These are phyloP conservation scores for Phytophthora uliginosa DNA, from an alignment of 352 stramenopile species.

Conservation along the genomic window DNA sequence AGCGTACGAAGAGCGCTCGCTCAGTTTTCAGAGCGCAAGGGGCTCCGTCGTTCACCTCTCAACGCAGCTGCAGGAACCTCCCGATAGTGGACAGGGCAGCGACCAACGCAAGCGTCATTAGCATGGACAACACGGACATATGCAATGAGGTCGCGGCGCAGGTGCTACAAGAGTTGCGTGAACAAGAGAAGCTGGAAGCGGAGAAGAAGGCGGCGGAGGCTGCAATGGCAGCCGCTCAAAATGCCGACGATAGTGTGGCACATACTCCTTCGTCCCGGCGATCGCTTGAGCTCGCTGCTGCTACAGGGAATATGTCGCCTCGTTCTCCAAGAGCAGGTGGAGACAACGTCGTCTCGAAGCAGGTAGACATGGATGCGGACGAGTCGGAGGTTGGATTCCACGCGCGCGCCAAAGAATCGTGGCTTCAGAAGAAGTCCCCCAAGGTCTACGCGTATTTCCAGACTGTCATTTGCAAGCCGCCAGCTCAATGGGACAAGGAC, in stretches of 20 bases:
- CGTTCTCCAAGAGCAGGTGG: constrained; percentile 21
- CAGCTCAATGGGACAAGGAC: constrained; percentile 87
- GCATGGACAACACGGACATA: constrained; percentile 39
- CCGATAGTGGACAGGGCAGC: constrained; percentile 18
- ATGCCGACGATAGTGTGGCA: constrained; percentile 25
- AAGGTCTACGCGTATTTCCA: constrained; percentile 68
- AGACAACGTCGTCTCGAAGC: constrained; percentile 57
- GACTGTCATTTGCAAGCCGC: constrained; percentile 68
- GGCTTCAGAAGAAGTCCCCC: constrained; percentile 63
- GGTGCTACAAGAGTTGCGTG: constrained; percentile 58
- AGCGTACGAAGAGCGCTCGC: constrained; percentile 21
- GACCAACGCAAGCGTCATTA: constrained; percentile 39
- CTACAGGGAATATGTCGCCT: constrained; percentile 16
- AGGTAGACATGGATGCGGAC: constrained; percentile 75
- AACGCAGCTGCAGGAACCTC: constrained; percentile 30
- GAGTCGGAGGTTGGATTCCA: constrained; percentile 47
- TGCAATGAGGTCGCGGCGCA: constrained; percentile 57
- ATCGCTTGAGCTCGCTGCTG: constrained; percentile 28
- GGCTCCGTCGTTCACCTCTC: constrained; percentile 21
- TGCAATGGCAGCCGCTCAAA: constrained; percentile 8
- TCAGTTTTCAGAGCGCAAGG: constrained; percentile 15
- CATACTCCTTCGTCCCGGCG: constrained; percentile 30
- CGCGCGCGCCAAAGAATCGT: constrained; percentile 61
- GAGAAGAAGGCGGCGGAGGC: constrained; percentile 35
- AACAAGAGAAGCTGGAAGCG: constrained; percentile 54